phyloP scores from a whole-genome alignment of 2,329 filamentous ascomycete species.

The Tolypocladium ophioglossoides region DNA sequence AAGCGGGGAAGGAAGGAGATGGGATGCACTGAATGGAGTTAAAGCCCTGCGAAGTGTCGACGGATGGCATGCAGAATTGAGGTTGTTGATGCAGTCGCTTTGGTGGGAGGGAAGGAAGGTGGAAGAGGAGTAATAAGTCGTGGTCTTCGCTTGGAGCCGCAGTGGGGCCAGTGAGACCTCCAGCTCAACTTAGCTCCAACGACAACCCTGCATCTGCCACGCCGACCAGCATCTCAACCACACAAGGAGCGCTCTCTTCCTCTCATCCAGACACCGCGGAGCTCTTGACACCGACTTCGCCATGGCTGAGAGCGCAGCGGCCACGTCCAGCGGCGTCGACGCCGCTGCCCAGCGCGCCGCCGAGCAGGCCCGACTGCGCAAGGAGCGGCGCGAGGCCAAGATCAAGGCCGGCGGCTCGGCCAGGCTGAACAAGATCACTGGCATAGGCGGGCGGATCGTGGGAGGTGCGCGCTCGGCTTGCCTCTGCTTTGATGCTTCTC shows the following conservation, averaged over 20 bases:
- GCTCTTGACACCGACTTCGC: not conserved
- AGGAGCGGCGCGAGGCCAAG: constrained; percentile 72
- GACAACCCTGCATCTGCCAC: not conserved
- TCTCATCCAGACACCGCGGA: not conserved
- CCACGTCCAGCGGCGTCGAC: constrained; percentile 32
- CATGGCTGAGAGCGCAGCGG: constrained; percentile 28
- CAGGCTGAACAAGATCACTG: constrained; percentile 65
- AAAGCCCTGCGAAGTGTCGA: too few species aligned
- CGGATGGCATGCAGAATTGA: not conserved
- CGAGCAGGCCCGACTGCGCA: constrained; percentile 63
- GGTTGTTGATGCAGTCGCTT: not conserved
- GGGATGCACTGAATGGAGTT: too few species aligned
- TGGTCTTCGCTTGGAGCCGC: not conserved
- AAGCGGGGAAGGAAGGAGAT: too few species aligned
- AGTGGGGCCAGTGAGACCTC: not conserved
- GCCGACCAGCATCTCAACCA: not conserved
- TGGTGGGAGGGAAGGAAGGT: not conserved
- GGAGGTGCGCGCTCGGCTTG: constrained; percentile 15
- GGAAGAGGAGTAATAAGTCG: not conserved
- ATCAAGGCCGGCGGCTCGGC: constrained; percentile 60
- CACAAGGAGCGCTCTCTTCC: not conserved
- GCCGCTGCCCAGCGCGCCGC: constrained; percentile 40
- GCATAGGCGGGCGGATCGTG: constrained; percentile 40
- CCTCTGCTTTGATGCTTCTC: not conserved
- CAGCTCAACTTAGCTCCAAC: not conserved